Base-by-base conservation (phyloP, 1,284 basidiomycete species). In the Apiotrichum montevideense region DNA sequence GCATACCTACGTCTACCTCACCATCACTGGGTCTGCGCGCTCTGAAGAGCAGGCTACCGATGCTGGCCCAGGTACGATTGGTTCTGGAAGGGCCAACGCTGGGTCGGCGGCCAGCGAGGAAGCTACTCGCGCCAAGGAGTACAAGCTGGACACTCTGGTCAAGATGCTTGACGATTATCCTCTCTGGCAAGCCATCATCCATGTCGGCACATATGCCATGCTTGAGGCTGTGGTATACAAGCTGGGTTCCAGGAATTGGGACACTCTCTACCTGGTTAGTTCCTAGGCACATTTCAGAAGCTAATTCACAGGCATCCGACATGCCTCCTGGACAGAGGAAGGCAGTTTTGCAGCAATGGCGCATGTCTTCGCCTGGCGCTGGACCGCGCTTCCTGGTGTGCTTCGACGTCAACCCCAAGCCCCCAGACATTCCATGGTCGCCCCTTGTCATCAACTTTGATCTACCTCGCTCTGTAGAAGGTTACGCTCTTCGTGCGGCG, bases 401-500 rank as follows among this genome's bases (percentile, higher is more conserved):
- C 52, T 94, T 92, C 65, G 93, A 97, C 70, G 86, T 94, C 48
- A 87, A 86, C 71, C 84, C 96, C 66, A 94, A 95, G 76, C 82
- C 85, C 21, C 86, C 88, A 32, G 93, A 96, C 66, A 84, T 95
- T 53, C 84, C 88, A 13, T 91, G 94, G 76, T 83, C 94, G 48
- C 89, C 92, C 59, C 81, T 97, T 40, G 85, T 97, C 63, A 85
- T 97, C 77, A 95, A 95, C 77, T 94, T 94, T 75, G 92, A 97
- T 81, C 78, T 97, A 58, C 93, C 93, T 29, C 88, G 94, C 72
- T 89, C 88, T 46, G 93, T 96, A 29, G 93, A 97, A 79, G 93
- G 95, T 74, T 96, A 96, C 72, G 88, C 91, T 41, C 90, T 92
- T 69, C 60, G 75, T n/a, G 75, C 73, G 2, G 70, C 74, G 0